phyloP scores from a whole-genome alignment of 305 asterid genomes.

The Solanum hybrid region DNA sequence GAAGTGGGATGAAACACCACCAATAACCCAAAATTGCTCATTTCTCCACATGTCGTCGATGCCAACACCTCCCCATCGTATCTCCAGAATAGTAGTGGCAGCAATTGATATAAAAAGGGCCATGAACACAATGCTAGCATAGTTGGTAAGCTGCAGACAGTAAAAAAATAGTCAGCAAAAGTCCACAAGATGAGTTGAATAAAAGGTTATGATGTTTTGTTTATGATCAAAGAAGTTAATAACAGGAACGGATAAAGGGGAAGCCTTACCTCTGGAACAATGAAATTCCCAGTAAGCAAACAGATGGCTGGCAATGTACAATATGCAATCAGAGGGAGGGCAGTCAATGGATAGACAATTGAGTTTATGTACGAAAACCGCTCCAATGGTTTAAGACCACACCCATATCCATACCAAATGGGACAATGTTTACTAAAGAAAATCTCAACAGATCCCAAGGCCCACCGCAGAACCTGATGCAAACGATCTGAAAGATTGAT shows the following conservation, averaged over 20 bases:
- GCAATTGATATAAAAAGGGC: conserved; percentile 78
- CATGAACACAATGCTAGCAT: conserved; percentile 77
- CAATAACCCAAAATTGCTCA: conserved; percentile 98
- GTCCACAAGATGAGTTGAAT: neutral
- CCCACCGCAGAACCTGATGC: conserved; percentile 98
- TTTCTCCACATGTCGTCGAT: conserved; percentile 93
- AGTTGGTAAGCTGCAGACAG: conserved; percentile 70
- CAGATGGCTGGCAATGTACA: conserved; percentile 92
- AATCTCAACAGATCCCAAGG: conserved; percentile 91
- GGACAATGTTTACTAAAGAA: conserved; percentile 90
- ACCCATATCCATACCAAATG: conserved; percentile 91
- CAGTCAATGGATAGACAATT: conserved; percentile 77
- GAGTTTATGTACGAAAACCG: conserved; percentile 83
- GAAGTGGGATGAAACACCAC: conserved; percentile 78
- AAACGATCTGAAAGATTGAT: conserved; percentile 94
- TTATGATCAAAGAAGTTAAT: neutral
- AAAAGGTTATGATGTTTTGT: neutral
- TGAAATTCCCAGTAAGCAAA: conserved; percentile 78
- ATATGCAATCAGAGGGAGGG: conserved; percentile 70
- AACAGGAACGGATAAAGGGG: neutral
- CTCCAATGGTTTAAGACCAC: conserved; percentile 86
- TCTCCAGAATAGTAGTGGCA: conserved; percentile 73
- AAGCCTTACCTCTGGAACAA: conserved; percentile 71
- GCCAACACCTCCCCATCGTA: conserved; percentile 86
- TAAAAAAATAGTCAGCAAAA: neutral